phyloP scores from a whole-genome alignment of 2,329 filamentous ascomycete species.

The Eutypella sp. region DNA sequence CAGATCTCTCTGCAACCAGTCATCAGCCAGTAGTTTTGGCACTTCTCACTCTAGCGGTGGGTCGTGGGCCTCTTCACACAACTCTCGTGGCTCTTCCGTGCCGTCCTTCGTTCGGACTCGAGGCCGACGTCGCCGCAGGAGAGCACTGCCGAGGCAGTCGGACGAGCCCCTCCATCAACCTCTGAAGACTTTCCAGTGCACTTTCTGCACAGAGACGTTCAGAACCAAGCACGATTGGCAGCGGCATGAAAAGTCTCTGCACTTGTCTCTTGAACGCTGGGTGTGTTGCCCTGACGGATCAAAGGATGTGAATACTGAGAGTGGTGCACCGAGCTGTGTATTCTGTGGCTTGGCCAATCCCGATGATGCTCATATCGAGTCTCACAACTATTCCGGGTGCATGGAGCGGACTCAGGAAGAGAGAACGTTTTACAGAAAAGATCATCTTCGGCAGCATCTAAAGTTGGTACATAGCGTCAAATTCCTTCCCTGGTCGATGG shows the following conservation, averaged over 20 bases:
- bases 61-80: conserved; percentile 55
- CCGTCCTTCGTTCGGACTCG: conserved; percentile 37
- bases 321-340: conserved; percentile 51
- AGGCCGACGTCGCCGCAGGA: conserved; percentile 45
- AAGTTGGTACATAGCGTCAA: conserved; percentile 60
- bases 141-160: conserved; percentile 32
- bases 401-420: conserved; percentile 59
- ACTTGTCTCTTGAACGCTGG: conserved; percentile 61
- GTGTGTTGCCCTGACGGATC: conserved; percentile 57
- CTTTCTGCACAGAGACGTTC: conserved; percentile 65
- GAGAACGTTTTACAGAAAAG: conserved; percentile 62
- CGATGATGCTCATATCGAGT: conserved; percentile 50
- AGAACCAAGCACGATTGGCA: conserved; percentile 67
- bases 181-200: conserved; percentile 59
- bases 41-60: conserved; percentile 57
- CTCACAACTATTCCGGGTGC: conserved; percentile 59
- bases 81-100: conserved; percentile 51
- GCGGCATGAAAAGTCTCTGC: conserved; percentile 64
- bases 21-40: conserved; percentile 55
- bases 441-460: conserved; percentile 62
- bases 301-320: conserved; percentile 52
- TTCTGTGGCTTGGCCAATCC: conserved; percentile 56
- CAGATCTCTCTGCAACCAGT: conserved; percentile 53
- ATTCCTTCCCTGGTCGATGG: conserved; percentile 60
- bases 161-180: conserved; percentile 37